phyloP scores from a whole-genome alignment of 176 grass and related monocot species.

The Sorghum bicolor region DNA sequence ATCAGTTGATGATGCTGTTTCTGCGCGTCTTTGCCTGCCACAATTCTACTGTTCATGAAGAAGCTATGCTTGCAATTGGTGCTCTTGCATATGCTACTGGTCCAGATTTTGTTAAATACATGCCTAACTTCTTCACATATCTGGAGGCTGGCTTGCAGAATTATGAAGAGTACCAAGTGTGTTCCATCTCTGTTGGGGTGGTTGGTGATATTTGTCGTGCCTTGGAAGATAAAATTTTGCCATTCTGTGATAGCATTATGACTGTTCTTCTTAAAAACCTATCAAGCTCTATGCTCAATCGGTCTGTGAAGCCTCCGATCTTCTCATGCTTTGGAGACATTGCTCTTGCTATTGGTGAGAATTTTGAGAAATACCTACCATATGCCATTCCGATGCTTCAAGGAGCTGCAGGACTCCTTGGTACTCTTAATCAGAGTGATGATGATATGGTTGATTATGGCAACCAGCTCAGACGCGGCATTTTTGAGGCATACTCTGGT shows the following conservation, averaged over 20 bases:
- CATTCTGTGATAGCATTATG: constrained; percentile 87
- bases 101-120: constrained; percentile 80
- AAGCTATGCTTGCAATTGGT: constrained; percentile 91
- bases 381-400: constrained; percentile 85
- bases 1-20: constrained; percentile 87
- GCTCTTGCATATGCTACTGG: constrained; percentile 93
- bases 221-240: constrained; percentile 81
- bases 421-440: constrained; percentile 59
- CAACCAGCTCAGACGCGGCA: constrained; percentile 76
- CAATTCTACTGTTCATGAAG: constrained; percentile 82
- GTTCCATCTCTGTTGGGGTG: constrained; percentile 82
- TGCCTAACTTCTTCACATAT: constrained; percentile 76
- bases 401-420: constrained; percentile 67
- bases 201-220: constrained; percentile 82
- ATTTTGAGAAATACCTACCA: constrained; percentile 88
- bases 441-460: constrained; percentile 85
- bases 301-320: constrained; percentile 77
- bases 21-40: constrained; percentile 74
- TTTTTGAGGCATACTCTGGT: constrained; percentile 89
- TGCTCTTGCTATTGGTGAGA: constrained; percentile 84
- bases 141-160: constrained; percentile 81
- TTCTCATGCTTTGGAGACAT: constrained; percentile 90
- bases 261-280: constrained; percentile 83
- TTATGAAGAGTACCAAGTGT: constrained; percentile 90
- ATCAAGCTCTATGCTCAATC: constrained; percentile 72